phyloP scores from a whole-genome alignment of 169 alveolate genomes.

The Plasmodium relictum region DNA sequence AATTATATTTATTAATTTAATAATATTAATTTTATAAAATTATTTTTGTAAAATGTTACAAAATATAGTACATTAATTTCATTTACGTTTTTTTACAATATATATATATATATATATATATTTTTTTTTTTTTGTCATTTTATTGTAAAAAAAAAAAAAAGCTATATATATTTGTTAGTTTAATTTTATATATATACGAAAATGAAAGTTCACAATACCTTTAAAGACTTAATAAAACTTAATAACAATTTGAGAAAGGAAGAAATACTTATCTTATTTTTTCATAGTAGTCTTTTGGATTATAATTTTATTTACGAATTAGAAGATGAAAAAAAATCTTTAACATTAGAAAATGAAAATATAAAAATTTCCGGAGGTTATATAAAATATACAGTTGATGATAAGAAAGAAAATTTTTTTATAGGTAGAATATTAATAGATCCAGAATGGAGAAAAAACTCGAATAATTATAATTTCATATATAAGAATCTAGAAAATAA shows the following conservation, averaged over 20 bases:
- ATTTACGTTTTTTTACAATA: background rate
- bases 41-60: background rate
- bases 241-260: slow-evolving; percentile 47
- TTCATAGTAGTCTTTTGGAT: slow-evolving; percentile 59
- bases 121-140: background rate
- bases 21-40: too few species aligned
- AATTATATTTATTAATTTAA: too few species aligned
- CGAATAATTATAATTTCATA: slow-evolving; percentile 46
- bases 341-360: slow-evolving; percentile 13
- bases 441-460: slow-evolving; percentile 66
- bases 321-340: slow-evolving; percentile 16
- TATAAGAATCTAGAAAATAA: slow-evolving; percentile 18
- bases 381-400: slow-evolving; percentile 46
- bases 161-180: too few species aligned
- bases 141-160: background rate
- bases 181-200: background rate
- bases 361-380: slow-evolving; percentile 27
- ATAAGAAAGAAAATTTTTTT: slow-evolving; percentile 6
- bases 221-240: slow-evolving; percentile 31
- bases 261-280: slow-evolving; percentile 38
- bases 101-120: background rate
- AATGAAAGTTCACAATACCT: slow-evolving; percentile 41
- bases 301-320: slow-evolving; percentile 28
- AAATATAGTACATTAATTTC: background rate
- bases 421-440: slow-evolving; percentile 66